A percentile compares a stretch with the other conserved stretches of the same genome.
These are phyloP conservation scores for Colletotrichum limetticola DNA, from an alignment of 2,329 filamentous ascomycete species.

Conservation along the genomic window DNA sequence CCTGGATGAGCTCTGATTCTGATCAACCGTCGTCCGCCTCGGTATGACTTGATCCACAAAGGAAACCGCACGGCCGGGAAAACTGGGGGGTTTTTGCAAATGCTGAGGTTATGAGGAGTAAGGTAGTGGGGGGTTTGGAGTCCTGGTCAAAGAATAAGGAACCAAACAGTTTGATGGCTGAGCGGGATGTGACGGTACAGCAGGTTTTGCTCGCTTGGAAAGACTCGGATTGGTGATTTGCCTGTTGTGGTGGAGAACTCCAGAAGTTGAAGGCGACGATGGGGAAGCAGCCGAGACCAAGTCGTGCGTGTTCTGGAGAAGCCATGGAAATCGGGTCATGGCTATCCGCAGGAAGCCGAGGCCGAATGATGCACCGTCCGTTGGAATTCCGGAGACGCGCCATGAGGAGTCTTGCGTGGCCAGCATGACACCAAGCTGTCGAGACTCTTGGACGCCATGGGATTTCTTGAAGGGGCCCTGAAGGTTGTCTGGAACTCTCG, in stretches of 20 bases:
- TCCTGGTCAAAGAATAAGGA: neutral
- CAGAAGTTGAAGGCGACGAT: neutral
- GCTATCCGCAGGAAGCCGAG: slow-evolving; percentile 15
- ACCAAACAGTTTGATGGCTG: neutral
- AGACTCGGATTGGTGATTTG: neutral
- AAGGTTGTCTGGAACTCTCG: slow-evolving; percentile 6
- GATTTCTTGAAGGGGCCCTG: neutral
- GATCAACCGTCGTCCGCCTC: slow-evolving; percentile 14
- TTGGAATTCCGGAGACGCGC: neutral
- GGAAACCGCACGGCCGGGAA: slow-evolving; percentile 7
- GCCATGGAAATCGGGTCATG: slow-evolving; percentile 8
- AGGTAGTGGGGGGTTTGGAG: neutral
- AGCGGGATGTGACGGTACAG: neutral
- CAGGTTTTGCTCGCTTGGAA: neutral
- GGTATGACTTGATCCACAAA: slow-evolving; percentile 20
- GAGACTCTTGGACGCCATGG: neutral
- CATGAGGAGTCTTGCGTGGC: slow-evolving; percentile 27
- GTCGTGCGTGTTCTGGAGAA: neutral
- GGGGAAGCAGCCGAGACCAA: slow-evolving; percentile 2
- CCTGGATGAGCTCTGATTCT: neutral
- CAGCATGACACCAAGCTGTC: neutral
- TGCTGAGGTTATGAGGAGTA: neutral
- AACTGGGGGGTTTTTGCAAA: neutral
- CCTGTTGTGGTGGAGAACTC: neutral
- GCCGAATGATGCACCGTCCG: neutral